Evolutionary conservation across 164 flowering plant genomes (phyloP), one percentile per base, ranked within the genome.

Genomic region (Tetracentron sinense): DNA sequence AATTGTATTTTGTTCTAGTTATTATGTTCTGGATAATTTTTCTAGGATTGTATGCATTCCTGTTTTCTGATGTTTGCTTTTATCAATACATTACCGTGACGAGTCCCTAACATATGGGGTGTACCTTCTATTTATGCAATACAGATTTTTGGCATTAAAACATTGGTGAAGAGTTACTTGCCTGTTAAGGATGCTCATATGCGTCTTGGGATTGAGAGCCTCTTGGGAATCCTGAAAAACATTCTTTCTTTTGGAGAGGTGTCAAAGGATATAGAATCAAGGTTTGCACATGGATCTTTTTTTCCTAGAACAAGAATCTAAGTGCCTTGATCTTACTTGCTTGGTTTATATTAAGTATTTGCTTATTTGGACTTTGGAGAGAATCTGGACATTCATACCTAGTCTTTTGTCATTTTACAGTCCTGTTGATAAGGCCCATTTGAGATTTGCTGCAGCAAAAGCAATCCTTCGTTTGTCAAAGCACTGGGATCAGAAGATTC

Each of bases 111-210:
- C 21, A 58, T 17, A 19, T 52, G 42, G 15, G 12, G 8, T 25
- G 5, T 30, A 10, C 20, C 33, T 50, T 68, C 25, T 30, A 23
- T 30, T 58, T 58, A 29, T 58, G 64, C 38, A 42, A 55, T 67
- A 60, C 83, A 94, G 98, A 84, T 89, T 23, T 92, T 62, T 85
- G 96, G 88, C 16, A 71, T 91, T 50, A 91, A 91, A 76, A 77
- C 96, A 6, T 58, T 94, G 71, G 97, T 91, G 52, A 94, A 89
- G 78, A 92, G 97, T 80, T 92, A 85, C 78, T 78, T 94, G 71
- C 99, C 99, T 57, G 82, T 80, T 30, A 94, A 86, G 72, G 99
- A 94, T 82, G 88, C 88, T 57, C 92, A 84, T 69, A 80, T 94
- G 65, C 96, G 97, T 49, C 79, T 63, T 64, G 96, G 90, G 29